Evolutionary conservation across 2,329 filamentous ascomycete species (phyloP).

Genomic region (Alternaria longipes): DNA sequence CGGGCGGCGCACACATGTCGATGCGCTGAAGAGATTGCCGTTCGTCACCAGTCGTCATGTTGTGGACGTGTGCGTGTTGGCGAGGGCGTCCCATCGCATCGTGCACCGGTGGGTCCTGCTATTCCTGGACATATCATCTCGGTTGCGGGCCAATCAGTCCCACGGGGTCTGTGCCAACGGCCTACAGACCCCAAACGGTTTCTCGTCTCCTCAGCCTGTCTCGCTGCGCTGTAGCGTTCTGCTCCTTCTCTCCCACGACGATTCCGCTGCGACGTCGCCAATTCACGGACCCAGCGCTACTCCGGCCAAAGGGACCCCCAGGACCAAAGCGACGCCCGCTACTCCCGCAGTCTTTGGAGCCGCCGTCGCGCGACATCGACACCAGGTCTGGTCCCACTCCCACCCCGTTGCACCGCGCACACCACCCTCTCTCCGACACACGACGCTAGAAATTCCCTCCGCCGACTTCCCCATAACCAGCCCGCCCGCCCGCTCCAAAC

Average conservation of each 20-base stretch:
- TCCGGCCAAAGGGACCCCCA: constrained; percentile 16
- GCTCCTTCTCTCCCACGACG: constrained; percentile 32
- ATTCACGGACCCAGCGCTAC: constrained; percentile 25
- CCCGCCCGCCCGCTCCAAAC: constrained; percentile 21
- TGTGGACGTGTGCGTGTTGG: not conserved
- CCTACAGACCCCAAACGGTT: constrained; percentile 9
- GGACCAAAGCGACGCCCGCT: constrained; percentile 3
- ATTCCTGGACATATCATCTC: constrained; percentile 25
- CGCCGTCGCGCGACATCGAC: constrained; percentile 23
- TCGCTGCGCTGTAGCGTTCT: constrained; percentile 19
- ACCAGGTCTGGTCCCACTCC: constrained; percentile 25
- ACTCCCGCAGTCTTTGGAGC: constrained; percentile 18
- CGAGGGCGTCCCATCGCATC: not conserved
- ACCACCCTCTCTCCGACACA: constrained; percentile 14
- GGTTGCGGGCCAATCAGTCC: constrained; percentile 24
- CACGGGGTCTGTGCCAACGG: constrained; percentile 5
- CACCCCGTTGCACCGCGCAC: constrained; percentile 28
- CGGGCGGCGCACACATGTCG: not conserved
- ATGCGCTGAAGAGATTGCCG: not conserved
- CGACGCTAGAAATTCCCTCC: constrained; percentile 23
- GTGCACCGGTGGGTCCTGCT: constrained; percentile 17
- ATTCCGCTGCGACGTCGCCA: constrained; percentile 47
- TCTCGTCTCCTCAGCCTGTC: constrained; percentile 10
- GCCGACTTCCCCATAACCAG: constrained; percentile 21
- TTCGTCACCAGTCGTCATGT: constrained; percentile 3